These are phyloP conservation scores for Aspergillaceae sp. DNA, from an alignment of 2,329 filamentous ascomycete species.

Conservation along the genomic window DNA sequence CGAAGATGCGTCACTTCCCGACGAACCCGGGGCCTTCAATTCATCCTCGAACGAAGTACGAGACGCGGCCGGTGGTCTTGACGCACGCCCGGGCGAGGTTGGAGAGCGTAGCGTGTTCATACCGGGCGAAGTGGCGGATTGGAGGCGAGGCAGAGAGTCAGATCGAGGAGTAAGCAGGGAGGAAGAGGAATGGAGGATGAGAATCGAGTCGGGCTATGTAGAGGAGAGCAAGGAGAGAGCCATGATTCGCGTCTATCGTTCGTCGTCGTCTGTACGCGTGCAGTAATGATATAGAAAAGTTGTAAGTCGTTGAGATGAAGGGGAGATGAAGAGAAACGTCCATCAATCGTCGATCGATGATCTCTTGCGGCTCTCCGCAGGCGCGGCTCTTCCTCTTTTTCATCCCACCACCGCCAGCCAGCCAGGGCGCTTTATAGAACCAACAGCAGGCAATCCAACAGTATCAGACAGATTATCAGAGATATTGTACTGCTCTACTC, in stretches of 20 bases:
- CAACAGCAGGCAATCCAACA: neutral
- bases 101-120: constrained; percentile 4
- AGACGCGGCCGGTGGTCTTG: constrained; percentile 9
- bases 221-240: constrained; percentile 1
- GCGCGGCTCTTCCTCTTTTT: constrained; percentile 1
- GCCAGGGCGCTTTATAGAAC: neutral
- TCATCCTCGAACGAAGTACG: constrained; percentile 24
- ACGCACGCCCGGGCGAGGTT: constrained; percentile 12
- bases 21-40: constrained; percentile 32
- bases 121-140: constrained; percentile 3
- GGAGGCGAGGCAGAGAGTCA: neutral
- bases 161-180: neutral
- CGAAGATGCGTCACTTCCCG: constrained; percentile 40
- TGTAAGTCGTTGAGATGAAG: neutral
- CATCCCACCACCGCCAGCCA: neutral
- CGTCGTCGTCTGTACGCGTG: too few relatives aligned
- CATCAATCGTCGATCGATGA: constrained; percentile 1
- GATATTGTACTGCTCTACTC: neutral
- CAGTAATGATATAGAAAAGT: too few relatives aligned
- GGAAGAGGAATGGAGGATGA: neutral
- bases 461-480: neutral
- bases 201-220: neutral
- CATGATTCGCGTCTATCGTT: neutral
- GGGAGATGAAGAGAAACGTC: neutral
- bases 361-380: neutral